Evolutionary conservation across 2,329 filamentous ascomycete species (phyloP).

Genomic region (Fusarium incarnatum): DNA sequence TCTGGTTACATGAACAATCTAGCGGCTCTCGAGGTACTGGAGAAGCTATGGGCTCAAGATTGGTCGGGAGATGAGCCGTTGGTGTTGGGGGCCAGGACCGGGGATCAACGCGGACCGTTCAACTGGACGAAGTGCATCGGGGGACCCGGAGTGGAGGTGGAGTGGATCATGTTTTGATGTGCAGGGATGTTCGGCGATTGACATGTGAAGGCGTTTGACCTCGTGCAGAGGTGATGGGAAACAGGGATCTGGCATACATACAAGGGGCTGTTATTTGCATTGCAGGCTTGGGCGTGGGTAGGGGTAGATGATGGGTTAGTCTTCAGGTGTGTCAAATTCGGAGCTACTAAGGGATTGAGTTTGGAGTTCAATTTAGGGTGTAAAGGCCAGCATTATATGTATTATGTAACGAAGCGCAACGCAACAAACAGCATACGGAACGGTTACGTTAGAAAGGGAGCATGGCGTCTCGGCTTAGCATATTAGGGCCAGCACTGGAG

Average conservation of each 20-base stretch:
- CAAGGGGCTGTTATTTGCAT: slow-evolving; percentile 28
- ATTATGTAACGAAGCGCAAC: slow-evolving; percentile 32
- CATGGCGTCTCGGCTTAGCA: slow-evolving; percentile 35
- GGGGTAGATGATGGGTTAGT: slow-evolving; percentile 18
- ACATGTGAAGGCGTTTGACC: slow-evolving; percentile 32
- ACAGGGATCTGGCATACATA: slow-evolving; percentile 26
- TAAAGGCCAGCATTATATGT: slow-evolving; percentile 27
- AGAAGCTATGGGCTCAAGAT: slow-evolving; percentile 81
- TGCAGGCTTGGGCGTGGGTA: slow-evolving; percentile 20
- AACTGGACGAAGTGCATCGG: slow-evolving; percentile 70
- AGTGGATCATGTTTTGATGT: slow-evolving; percentile 74
- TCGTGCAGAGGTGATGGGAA: slow-evolving; percentile 22
- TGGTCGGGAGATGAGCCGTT: slow-evolving; percentile 54
- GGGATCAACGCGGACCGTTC: slow-evolving; percentile 62
- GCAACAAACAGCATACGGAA: slow-evolving; percentile 32
- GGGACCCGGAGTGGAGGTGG: slow-evolving; percentile 67
- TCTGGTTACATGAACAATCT: slow-evolving; percentile 96
- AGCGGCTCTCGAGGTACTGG: slow-evolving; percentile 84
- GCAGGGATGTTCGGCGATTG: slow-evolving; percentile 27
- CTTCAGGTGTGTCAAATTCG: slow-evolving; percentile 12
- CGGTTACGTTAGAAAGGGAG: slow-evolving; percentile 31
- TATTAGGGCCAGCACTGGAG: slow-evolving; percentile 6
- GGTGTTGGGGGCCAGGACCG: slow-evolving; percentile 50
- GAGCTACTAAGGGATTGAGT: slow-evolving; percentile 25
- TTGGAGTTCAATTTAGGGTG: slow-evolving; percentile 18